A percentile compares a stretch with the other conserved stretches of the same genome.
These are phyloP conservation scores for Buxus sempervirens DNA, from an alignment of 164 flowering plant species.

Conservation along the genomic window DNA sequence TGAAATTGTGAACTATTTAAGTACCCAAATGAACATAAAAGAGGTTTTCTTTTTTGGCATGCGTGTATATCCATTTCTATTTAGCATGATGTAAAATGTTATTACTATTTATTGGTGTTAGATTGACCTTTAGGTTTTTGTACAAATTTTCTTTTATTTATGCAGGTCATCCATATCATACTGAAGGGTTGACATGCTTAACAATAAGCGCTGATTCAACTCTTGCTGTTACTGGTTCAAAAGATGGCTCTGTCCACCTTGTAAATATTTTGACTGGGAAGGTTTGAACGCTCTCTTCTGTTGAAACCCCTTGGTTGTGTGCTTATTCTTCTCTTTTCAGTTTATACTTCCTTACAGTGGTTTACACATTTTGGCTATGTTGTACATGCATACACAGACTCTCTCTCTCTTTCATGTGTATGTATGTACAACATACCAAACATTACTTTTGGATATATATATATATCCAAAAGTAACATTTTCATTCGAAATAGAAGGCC, in stretches of 20 bases:
- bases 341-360: background rate
- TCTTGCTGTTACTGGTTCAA: slow-evolving; percentile 77
- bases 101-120: no score
- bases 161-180: slow-evolving; percentile 82
- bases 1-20: background rate
- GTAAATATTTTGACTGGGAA: slow-evolving; percentile 74
- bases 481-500: no score
- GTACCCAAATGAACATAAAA: background rate
- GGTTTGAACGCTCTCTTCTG: slow-evolving; percentile 34
- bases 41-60: background rate
- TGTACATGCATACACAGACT: no score
- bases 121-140: background rate
- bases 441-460: no score
- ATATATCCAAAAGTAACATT: no score
- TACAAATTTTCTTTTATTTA: background rate
- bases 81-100: background rate
- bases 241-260: slow-evolving; percentile 66
- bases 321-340: background rate
- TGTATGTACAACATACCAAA: no score
- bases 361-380: background rate
- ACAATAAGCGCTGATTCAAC: slow-evolving; percentile 62
- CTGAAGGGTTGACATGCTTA: slow-evolving; percentile 77
- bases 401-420: no score
- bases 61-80: background rate
- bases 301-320: background rate